Evolutionary conservation across 192 early-diverging fungal species (phyloP), one percentile per base, ranked within the genome.

Genomic region (Linderina pennispora): DNA sequence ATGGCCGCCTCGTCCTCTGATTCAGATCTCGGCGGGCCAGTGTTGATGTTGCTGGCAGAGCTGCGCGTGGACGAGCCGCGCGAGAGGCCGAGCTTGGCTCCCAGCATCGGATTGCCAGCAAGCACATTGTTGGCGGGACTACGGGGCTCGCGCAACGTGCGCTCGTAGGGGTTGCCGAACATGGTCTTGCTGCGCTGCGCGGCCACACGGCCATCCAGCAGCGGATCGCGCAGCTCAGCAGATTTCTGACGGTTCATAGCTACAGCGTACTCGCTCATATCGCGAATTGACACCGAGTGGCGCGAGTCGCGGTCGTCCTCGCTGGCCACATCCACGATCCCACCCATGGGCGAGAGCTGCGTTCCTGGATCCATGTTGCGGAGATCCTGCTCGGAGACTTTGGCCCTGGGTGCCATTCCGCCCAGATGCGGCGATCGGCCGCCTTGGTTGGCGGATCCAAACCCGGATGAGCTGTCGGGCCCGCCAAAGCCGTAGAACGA

Each of bases 91-190:
- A 64, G 45, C 23, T 60, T 64, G 19, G 57, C 62, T 11, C 62
- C 60, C 13, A 72, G 53, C 38, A 65, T 57, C 5, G 68, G 68
- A 14, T 49, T 72, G 25, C 62, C 57, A 0, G 68, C 68, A 26
- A 72, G 37, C 23, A 64, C 60, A 52, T 65, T 77, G 64, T 65
- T 80, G 48, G 35, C 51, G 1, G 62, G 64, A 0, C 64, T 54
- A 51, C 55, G 75, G 26, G 44, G 74, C 61, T 55, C 76, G 40
- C 59, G 75, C 51, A 44, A 62, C 37, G 58, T 63, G 8, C 78
- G 77, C 47, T 74, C 65, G 45, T 84, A 89, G 0, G 85, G 85
- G 45, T 87, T 89, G 20, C 87, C 87, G 69, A 87, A 89, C 75
- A 87, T 78, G 9, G 81, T 81, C 18, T 75, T 44, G 18, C 71